Conservation (phyloP, 2,329 filamentous ascomycete species). For the Metarhizium sp. region DNA sequence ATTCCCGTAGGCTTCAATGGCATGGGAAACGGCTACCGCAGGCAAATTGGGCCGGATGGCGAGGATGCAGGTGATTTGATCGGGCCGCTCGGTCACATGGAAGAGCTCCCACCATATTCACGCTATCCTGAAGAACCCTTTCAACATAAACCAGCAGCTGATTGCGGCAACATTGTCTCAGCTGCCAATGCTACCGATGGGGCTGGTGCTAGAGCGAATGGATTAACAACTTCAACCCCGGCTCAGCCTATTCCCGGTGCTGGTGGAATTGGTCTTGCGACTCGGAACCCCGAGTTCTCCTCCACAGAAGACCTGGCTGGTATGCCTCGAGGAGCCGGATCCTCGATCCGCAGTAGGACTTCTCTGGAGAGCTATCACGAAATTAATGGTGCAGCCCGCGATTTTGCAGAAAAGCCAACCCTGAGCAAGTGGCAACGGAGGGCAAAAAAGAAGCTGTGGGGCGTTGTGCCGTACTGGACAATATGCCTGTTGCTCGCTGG, state of each 20-base stretch:
- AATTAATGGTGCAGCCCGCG: slow-evolving; percentile 40
- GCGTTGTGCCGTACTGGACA: slow-evolving; percentile 53
- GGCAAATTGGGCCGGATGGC: slow-evolving; percentile 66
- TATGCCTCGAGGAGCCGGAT: slow-evolving; percentile 32
- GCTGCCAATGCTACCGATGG: background rate
- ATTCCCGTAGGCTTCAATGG: slow-evolving; percentile 71
- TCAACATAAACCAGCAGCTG: slow-evolving; percentile 28
- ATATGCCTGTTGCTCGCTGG: slow-evolving; percentile 39
- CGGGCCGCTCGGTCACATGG: slow-evolving; percentile 78
- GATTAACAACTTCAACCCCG: background rate
- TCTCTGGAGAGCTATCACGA: slow-evolving; percentile 35
- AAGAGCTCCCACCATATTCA: slow-evolving; percentile 86
- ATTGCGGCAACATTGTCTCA: slow-evolving; percentile 11
- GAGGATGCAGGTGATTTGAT: slow-evolving; percentile 84
- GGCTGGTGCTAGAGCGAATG: background rate
- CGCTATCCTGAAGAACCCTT: slow-evolving; percentile 71
- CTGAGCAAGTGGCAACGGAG: slow-evolving; percentile 41
- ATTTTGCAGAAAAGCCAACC: slow-evolving; percentile 37
- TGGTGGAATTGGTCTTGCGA: slow-evolving; percentile 51
- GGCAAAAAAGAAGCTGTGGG: slow-evolving; percentile 46
- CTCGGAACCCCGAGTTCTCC: slow-evolving; percentile 53
- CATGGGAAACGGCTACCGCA: slow-evolving; percentile 55
- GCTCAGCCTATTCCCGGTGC: slow-evolving; percentile 39
- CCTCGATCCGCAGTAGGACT: slow-evolving; percentile 41
- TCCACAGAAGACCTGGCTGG: slow-evolving; percentile 42